Conservation (phyloP, 176 grass and related monocot genomes). For the Themeda triandra region DNA sequence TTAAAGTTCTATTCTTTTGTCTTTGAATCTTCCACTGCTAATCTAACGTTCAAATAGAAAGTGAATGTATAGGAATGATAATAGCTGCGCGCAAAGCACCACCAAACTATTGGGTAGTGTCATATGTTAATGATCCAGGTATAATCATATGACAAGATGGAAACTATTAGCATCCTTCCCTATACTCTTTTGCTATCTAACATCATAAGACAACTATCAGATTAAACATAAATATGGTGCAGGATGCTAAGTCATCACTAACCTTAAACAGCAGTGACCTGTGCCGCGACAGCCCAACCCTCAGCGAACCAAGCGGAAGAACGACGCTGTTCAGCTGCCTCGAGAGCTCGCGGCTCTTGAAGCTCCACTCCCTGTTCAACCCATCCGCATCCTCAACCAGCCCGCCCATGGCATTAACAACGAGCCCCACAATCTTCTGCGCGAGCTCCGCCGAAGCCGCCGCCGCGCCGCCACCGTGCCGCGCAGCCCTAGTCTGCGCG, state of each 20-base stretch:
- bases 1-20: not conserved
- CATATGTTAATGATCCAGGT: not conserved
- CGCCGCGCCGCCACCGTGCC: constrained; percentile 1
- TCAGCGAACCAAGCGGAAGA: constrained; percentile 78
- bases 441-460: constrained; percentile 50
- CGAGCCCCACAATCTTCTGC: constrained; percentile 67
- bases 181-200: not conserved
- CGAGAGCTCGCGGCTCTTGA: constrained; percentile 45
- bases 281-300: constrained; percentile 73
- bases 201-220: not conserved
- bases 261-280: constrained; percentile 98
- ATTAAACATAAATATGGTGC: not conserved
- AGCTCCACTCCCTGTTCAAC: constrained; percentile 55
- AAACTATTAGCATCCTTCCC: not conserved
- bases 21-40: not conserved
- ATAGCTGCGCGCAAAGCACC: not conserved
- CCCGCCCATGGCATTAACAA: constrained; percentile 77
- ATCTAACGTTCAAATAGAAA: not conserved
- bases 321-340: constrained; percentile 50
- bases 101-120: not conserved
- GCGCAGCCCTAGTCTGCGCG: constrained; percentile 34
- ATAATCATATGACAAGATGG: not conserved
- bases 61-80: not conserved
- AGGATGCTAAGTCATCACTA: constrained; percentile 16
- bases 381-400: constrained; percentile 75